phyloP scores from a whole-genome alignment of 805 yeast genomes.

The Myxozyma kluyveri region DNA sequence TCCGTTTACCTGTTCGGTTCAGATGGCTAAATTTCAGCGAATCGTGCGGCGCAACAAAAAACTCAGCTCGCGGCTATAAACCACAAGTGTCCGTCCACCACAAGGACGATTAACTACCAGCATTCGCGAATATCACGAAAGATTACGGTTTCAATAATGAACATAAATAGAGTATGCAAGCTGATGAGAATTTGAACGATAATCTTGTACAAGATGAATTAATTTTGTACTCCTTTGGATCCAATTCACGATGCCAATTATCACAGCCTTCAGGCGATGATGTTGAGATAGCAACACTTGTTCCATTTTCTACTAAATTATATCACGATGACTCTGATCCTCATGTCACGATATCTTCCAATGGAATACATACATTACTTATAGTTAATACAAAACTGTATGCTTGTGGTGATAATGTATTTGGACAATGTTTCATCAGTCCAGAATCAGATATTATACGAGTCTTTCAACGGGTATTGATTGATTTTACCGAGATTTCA shows the following conservation, averaged over 20 bases:
- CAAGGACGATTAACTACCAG: too few relatives aligned
- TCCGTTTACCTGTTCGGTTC: too few relatives aligned
- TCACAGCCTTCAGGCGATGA: constrained; percentile 15
- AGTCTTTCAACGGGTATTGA: background rate
- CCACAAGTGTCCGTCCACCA: too few relatives aligned
- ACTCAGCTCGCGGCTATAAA: too few relatives aligned
- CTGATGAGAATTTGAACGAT: too few relatives aligned
- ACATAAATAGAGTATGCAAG: too few relatives aligned
- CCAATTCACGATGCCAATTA: constrained; percentile 23
- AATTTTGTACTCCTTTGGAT: constrained; percentile 20
- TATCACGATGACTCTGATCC: too few relatives aligned
- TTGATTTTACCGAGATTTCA: background rate
- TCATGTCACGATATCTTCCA: constrained; percentile 54
- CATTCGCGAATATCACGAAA: too few relatives aligned
- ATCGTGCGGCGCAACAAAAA: too few relatives aligned
- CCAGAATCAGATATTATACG: background rate
- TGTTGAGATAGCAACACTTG: constrained; percentile 12
- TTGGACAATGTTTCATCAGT: constrained; percentile 53
- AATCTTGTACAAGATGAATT: background rate
- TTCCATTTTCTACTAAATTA: background rate
- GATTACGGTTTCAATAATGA: too few relatives aligned
- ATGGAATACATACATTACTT: constrained; percentile 77
- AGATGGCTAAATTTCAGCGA: too few relatives aligned
- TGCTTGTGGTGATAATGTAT: constrained; percentile 57
- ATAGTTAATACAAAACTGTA: constrained; percentile 47